A percentile compares a stretch with the other conserved stretches of the same genome.
phyloP scores from a whole-genome alignment of 805 yeast species.

The Candida awuae region DNA sequence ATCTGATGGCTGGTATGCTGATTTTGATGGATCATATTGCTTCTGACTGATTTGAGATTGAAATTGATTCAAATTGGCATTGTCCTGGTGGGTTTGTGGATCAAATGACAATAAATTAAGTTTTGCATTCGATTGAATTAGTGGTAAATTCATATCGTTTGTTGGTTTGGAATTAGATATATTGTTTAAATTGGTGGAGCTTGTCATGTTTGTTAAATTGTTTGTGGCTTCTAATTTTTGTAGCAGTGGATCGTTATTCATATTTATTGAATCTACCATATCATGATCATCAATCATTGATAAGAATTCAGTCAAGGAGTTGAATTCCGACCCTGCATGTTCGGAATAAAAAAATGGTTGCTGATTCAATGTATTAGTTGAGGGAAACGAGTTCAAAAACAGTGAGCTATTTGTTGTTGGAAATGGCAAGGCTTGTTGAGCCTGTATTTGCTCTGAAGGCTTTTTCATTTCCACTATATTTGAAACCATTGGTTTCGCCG shows the following conservation, averaged over 20 bases:
- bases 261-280: constrained; percentile 38
- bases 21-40: constrained; percentile 1
- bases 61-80: not conserved
- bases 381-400: constrained; percentile 2
- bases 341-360: constrained; percentile 82
- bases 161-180: constrained; percentile 1
- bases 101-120: not conserved
- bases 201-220: constrained; percentile 1
- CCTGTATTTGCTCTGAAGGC: not conserved
- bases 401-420: constrained; percentile 1
- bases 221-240: constrained; percentile 27
- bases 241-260: constrained; percentile 30
- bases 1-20: constrained; percentile 2
- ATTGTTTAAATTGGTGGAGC: not conserved
- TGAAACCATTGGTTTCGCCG: not conserved
- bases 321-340: constrained; percentile 88
- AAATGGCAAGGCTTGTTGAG: constrained; percentile 2
- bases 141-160: no score
- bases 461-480: not conserved
- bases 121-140: constrained; percentile 8
- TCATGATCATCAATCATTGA: constrained; percentile 87
- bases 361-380: constrained; percentile 34
- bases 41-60: not conserved
- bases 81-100: constrained; percentile 6
- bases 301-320: constrained; percentile 80